phyloP scores from a whole-genome alignment of 352 stramenopile genomes.

The Phytophthora colocasiae region DNA sequence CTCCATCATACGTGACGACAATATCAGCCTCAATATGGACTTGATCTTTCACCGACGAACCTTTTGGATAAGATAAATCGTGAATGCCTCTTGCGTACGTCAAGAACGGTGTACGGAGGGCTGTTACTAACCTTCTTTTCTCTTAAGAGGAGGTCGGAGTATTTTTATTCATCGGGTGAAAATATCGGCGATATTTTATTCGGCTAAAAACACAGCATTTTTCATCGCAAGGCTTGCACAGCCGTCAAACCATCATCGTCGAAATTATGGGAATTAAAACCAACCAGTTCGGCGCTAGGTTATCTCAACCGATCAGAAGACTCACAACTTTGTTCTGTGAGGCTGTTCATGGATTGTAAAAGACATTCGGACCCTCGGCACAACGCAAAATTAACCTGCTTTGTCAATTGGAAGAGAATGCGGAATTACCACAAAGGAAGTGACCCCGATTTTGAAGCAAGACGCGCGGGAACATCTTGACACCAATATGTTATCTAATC shows the following conservation, averaged over 20 bases:
- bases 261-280: not conserved
- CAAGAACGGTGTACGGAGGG: no score
- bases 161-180: not conserved
- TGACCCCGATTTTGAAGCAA: not conserved
- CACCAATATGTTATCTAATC: not conserved
- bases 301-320: constrained; percentile 1
- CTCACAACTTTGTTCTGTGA: not conserved
- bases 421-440: not conserved
- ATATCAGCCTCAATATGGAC: no score
- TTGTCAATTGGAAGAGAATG: not conserved
- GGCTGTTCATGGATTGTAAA: not conserved
- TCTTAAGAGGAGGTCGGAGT: not conserved
- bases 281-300: constrained; percentile 2
- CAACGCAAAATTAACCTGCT: not conserved
- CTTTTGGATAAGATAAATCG: no score
- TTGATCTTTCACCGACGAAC: no score
- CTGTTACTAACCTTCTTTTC: constrained; percentile 28
- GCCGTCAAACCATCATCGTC: not conserved
- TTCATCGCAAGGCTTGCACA: not conserved
- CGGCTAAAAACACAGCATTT: not conserved
- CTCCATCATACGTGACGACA: no score
- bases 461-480: not conserved
- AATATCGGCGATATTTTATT: not conserved
- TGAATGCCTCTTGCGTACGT: no score
- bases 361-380: no score